A percentile compares a stretch with the other conserved stretches of the same genome.
Conservation (phyloP, 805 yeast species). For the Yarrowia sp. region DNA sequence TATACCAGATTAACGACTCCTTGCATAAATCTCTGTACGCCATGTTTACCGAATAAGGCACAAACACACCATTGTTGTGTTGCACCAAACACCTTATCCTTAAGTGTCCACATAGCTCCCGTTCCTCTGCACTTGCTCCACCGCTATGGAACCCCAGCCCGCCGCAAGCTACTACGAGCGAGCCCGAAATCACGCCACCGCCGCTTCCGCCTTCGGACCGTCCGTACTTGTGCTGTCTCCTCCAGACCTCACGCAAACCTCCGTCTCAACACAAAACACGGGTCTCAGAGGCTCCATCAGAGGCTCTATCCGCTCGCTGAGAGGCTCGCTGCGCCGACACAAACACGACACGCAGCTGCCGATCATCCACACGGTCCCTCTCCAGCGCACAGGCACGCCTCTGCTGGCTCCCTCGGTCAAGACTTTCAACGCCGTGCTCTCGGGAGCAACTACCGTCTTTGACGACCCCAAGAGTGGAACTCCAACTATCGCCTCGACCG, state of each 20-base stretch:
- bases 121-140: not conserved
- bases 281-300: constrained; percentile 7
- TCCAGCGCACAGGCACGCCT: not conserved
- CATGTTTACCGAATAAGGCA: too few relatives aligned
- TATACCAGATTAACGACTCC: too few relatives aligned
- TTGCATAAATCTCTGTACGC: too few relatives aligned
- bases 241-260: not conserved
- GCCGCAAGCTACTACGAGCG: not conserved
- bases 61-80: too few relatives aligned
- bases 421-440: not conserved
- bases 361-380: not conserved
- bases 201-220: not conserved
- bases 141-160: constrained; percentile 10
- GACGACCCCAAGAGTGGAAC: constrained; percentile 9
- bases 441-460: constrained; percentile 1
- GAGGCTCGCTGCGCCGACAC: constrained; percentile 15
- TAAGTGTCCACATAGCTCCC: not conserved
- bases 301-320: constrained; percentile 9
- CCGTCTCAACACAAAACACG: not conserved
- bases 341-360: not conserved
- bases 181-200: not conserved
- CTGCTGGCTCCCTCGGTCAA: not conserved
- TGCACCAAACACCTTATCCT: too few relatives aligned
- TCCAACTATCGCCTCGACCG: constrained; percentile 7
- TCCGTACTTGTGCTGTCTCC: not conserved